A percentile compares a stretch with the other conserved stretches of the same genome.
Conservation (phyloP, 345 rosid species). For the Euphorbia peplus region DNA sequence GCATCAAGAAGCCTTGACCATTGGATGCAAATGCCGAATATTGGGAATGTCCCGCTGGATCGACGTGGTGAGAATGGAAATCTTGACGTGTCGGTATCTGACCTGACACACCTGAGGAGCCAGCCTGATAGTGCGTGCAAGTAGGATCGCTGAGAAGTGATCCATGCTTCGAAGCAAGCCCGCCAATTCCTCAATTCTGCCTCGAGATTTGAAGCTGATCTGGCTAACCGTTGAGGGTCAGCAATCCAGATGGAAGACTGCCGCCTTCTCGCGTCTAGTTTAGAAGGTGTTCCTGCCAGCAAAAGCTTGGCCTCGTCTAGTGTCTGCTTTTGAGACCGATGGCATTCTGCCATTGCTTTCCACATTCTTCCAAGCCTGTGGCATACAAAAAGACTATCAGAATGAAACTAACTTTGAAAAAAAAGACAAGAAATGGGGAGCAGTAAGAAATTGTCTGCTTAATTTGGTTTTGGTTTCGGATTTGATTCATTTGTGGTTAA, state of each 20-base stretch:
- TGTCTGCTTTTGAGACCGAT: slow-evolving; percentile 70
- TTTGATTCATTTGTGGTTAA: background rate
- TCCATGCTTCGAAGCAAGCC: slow-evolving; percentile 77
- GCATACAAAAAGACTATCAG: background rate
- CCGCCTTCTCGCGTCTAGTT: slow-evolving; percentile 51
- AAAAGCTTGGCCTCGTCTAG: slow-evolving; percentile 82
- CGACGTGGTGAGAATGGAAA: slow-evolving; percentile 45
- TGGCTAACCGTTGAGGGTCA: slow-evolving; percentile 62
- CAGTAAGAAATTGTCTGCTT: background rate
- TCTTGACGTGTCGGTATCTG: slow-evolving; percentile 64
- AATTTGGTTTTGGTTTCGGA: background rate
- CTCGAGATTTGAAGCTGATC: slow-evolving; percentile 71
- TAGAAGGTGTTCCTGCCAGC: slow-evolving; percentile 70
- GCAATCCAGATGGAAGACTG: slow-evolving; percentile 45
- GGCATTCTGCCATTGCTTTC: slow-evolving; percentile 94
- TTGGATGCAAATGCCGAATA: slow-evolving; percentile 65
- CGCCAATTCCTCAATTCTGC: slow-evolving; percentile 80
- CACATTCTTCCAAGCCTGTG: slow-evolving; percentile 82
- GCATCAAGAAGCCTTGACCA: slow-evolving; percentile 81
- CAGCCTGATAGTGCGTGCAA: slow-evolving; percentile 67
- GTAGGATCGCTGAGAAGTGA: slow-evolving; percentile 78
- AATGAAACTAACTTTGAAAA: no score
- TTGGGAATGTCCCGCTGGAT: slow-evolving; percentile 54
- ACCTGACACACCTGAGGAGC: slow-evolving; percentile 70
- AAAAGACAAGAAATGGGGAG: background rate